Base-by-base conservation (phyloP, 441 rosid genomes). In the Populus hybrid region DNA sequence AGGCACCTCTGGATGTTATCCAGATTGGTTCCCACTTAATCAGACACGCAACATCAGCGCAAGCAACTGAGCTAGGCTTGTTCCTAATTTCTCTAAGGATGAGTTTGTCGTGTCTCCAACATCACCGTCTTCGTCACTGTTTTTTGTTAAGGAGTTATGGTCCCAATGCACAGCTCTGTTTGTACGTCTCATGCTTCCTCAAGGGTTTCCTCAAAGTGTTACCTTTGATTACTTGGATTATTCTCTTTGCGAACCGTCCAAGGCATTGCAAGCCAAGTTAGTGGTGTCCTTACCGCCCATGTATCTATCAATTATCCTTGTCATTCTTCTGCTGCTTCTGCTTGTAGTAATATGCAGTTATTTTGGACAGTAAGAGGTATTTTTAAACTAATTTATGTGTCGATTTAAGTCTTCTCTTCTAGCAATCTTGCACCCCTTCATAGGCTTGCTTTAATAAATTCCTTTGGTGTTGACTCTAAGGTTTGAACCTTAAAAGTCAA, bases 231-330 rank as follows among this genome's bases (percentile, higher is more conserved):
- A 95, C 82, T 84, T 93, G 73, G 93, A 92, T 69, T 95, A 93
- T 78, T 89, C 97, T 82, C 99, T 93, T 61, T 93, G 99, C 88
- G 97, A 78, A 95, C 94, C n/a, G 91, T 95, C 32, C 98, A 95
- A 82, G 99, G 99, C 1, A 84, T 95, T 35, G 98, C 98, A 40
- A 91, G 96, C 83, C 99, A 95, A 85, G 80, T 95, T 73, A 95
- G 93, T 69, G 90, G 95, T 21, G 98, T 94, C 68, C 97, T 95
- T 73, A 97, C 99, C 65, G 91, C 99, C 50, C 98, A 95, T 93
- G 98, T 94, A 76, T 2, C 18, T 7, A 6, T 30, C 32, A 3
- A 30, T 70, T 36, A 1, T 11, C 40, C 32, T 3, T 30, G 42
- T 38, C 42, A 38, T 38, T 38, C 46, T 38, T 38, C 12, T 38